Conservation (phyloP, 169 alveolate species). For the Sarcocystis neurona region DNA sequence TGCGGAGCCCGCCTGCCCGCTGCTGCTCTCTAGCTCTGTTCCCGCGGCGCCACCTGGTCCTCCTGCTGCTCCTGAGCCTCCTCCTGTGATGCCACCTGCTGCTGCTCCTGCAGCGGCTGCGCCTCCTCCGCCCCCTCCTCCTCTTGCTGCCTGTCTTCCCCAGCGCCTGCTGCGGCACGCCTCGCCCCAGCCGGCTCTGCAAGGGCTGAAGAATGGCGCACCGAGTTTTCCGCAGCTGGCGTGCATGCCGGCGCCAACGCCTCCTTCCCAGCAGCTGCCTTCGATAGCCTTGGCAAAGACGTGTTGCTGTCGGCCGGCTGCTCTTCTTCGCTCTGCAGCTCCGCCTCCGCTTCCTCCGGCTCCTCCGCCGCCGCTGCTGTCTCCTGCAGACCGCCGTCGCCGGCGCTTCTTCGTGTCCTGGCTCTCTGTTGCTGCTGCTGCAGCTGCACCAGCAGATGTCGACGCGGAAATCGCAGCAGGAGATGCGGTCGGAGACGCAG, state of each 20-base stretch:
- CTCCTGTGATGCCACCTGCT: background rate
- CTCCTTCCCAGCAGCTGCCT: too few species aligned
- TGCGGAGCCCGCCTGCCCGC: background rate
- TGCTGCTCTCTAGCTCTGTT: background rate
- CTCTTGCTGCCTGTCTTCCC: background rate
- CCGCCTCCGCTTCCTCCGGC: slow-evolving; percentile 9
- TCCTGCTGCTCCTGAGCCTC: background rate
- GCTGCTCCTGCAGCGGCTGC: background rate
- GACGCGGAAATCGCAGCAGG: too few species aligned
- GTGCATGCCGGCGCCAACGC: too few species aligned
- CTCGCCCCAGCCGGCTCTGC: slow-evolving; percentile 50
- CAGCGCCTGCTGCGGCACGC: background rate
- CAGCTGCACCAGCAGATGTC: too few species aligned
- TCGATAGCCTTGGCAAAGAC: too few species aligned
- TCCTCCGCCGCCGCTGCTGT: background rate
- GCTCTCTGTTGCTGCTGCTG: too few species aligned
- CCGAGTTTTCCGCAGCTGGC: too few species aligned
- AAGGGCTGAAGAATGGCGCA: too few species aligned
- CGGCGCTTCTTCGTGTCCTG: too few species aligned
- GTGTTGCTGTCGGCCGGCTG: background rate
- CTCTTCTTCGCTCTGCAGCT: background rate
- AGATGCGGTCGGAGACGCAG: too few species aligned
- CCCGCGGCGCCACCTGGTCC: background rate
- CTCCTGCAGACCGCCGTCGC: too few species aligned
- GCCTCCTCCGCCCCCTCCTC: background rate